Base-by-base conservation (phyloP, 1,284 basidiomycete species). In the Macrocybe sp. region DNA sequence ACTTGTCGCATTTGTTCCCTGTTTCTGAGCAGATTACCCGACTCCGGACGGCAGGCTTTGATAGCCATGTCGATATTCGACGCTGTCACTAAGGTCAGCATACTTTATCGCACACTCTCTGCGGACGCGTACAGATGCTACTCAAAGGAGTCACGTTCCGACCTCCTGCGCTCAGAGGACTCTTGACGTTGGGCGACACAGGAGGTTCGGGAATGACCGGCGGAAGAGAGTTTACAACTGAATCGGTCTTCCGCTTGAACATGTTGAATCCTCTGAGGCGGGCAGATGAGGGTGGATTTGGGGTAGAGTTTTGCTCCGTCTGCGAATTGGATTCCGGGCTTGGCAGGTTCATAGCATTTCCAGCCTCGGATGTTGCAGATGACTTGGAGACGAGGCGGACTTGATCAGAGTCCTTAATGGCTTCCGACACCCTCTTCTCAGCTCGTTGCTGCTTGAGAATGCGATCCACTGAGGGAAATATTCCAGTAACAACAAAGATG, bases 381-480 rank as follows among this genome's bases (percentile, higher is more conserved):
- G 54, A 52, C 41, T 57, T 52, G 6, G 64, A 62, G 34, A 64
- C 49, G 10, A 66, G 56, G 4, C 49, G 47, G 6, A 55, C 52
- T 22, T 59, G 60, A 49, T 62, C 55, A 32, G 59, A 47, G 38
- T 55, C 58, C 44, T 61, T 59, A 14, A 71, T 74, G 49, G 75
- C 76, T 62, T 78, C 82, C 0, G 76, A 69, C 1, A 83, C 79
- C 46, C 86, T 75, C 31, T 76, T 75, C 48, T 93, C 84, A 8
- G 84, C 85, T 57, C 82, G 78, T 57, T 95, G 89, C 57, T 92
- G 87, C 52, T 85, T 85, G 45, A 97, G 70, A 49, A 98, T 96
- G 44, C 95, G 80, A 62, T 97, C 94, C 45, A 97, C 94, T 87
- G 59, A 37, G 35, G 9, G 12, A 37, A 46, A 41, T 47, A 30